Percentiles rank a stretch among this genome's conserved stretches.
Evolutionary conservation across 352 stramenopile genomes (phyloP).

Genomic region (Phytophthora agathidicida): DNA sequence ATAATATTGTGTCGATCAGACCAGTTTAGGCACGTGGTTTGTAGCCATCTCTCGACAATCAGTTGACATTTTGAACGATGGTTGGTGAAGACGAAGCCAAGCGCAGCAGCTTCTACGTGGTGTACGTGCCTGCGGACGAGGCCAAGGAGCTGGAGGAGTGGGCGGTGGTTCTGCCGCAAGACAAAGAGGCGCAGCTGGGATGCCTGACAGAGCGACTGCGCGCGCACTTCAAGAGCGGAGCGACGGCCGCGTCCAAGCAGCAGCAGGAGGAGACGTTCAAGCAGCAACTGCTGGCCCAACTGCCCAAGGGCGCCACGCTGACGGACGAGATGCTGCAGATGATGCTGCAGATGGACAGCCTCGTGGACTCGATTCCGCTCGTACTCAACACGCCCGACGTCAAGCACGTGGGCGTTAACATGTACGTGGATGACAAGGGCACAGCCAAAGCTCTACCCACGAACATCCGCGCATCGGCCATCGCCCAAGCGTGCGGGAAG

Average conservation of each 20-base stretch:
- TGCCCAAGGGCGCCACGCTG: slow-evolving; percentile 67
- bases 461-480: slow-evolving; percentile 81
- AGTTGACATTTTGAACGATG: slow-evolving; percentile 36
- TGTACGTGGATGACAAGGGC: slow-evolving; percentile 92
- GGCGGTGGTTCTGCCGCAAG: slow-evolving; percentile 60
- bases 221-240: slow-evolving; percentile 72
- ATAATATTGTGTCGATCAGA: no score
- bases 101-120: slow-evolving; percentile 73
- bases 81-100: slow-evolving; percentile 56
- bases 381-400: slow-evolving; percentile 80
- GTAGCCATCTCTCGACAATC: neutral
- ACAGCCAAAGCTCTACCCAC: slow-evolving; percentile 82
- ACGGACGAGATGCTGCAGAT: slow-evolving; percentile 84
- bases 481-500: slow-evolving; percentile 81
- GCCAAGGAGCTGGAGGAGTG: slow-evolving; percentile 72
- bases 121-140: slow-evolving; percentile 69
- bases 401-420: slow-evolving; percentile 81
- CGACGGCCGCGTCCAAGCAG: slow-evolving; percentile 30
- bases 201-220: slow-evolving; percentile 86
- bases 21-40: no score
- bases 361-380: slow-evolving; percentile 89
- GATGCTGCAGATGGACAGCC: slow-evolving; percentile 89
- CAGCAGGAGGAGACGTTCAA: slow-evolving; percentile 85
- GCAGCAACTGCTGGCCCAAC: slow-evolving; percentile 74
- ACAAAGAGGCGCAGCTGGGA: slow-evolving; percentile 82